Conservation (phyloP, 1,284 basidiomycete species). For the Boletus semigastroideus region DNA sequence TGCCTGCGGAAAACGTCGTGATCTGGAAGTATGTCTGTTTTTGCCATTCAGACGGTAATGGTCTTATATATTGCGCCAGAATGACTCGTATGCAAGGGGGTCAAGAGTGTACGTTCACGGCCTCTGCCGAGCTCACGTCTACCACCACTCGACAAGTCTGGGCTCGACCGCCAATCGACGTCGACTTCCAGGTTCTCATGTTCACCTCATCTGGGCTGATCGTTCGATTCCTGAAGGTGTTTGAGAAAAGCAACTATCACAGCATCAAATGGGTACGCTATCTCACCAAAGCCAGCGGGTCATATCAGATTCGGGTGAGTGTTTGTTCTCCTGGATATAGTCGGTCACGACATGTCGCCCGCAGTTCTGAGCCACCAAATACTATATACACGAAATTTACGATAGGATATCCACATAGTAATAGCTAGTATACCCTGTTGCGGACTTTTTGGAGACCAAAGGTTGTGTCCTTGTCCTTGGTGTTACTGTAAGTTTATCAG, state of each 20-base stretch:
- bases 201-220: constrained; percentile 95
- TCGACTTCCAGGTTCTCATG: constrained; percentile 99
- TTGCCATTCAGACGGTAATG: neutral
- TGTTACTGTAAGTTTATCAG: too few species aligned
- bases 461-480: too few species aligned
- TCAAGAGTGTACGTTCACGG: constrained; percentile 86
- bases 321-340: neutral
- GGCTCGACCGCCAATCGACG: constrained; percentile 95
- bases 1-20: constrained; percentile 91
- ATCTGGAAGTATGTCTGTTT: constrained; percentile 89
- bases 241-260: constrained; percentile 93
- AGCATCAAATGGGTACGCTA: constrained; percentile 93
- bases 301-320: constrained; percentile 83
- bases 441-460: constrained; percentile 10
- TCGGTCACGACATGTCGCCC: neutral
- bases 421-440: constrained; percentile 27
- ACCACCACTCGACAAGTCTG: constrained; percentile 92
- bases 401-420: constrained; percentile 27
- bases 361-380: constrained; percentile 25
- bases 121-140: constrained; percentile 79
- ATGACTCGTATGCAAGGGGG: constrained; percentile 92
- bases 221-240: constrained; percentile 97
- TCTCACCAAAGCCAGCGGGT: constrained; percentile 83
- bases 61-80: constrained; percentile 43
- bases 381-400: constrained; percentile 27